A percentile compares a stretch with the other conserved stretches of the same genome.
Evolutionary conservation across 2,329 filamentous ascomycete species (phyloP).

Genomic region (Colletotrichum camelliae): DNA sequence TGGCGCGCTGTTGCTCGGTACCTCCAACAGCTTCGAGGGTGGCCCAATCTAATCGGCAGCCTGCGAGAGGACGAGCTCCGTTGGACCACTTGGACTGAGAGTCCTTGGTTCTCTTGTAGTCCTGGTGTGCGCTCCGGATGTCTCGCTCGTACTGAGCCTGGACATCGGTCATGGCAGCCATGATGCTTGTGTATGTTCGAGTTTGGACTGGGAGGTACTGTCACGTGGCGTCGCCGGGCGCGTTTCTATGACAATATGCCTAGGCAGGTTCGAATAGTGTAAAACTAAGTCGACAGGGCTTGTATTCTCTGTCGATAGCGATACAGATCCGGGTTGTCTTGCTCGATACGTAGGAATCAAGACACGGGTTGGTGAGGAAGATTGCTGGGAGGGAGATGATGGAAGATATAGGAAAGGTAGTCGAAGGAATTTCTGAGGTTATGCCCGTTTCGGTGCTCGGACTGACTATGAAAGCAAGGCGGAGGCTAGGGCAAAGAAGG

Average conservation of each 20-base stretch:
- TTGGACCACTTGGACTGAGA: constrained; percentile 46
- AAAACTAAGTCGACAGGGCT: background rate
- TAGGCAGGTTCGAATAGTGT: background rate
- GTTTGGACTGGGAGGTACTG: background rate
- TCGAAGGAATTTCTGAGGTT: background rate
- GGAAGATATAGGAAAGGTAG: background rate
- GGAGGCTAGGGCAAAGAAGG: background rate
- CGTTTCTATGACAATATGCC: background rate
- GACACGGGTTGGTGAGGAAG: background rate
- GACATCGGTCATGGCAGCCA: constrained; percentile 28
- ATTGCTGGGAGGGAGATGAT: background rate
- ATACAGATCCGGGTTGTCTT: background rate
- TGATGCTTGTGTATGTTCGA: constrained; percentile 1
- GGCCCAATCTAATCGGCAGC: constrained; percentile 24
- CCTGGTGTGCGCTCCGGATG: constrained; percentile 46
- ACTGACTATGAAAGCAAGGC: background rate
- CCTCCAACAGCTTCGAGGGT: constrained; percentile 24
- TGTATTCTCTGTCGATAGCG: background rate
- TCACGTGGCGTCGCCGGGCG: no score
- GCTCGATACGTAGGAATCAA: background rate
- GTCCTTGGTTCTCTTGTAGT: constrained; percentile 50
- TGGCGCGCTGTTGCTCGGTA: constrained; percentile 35
- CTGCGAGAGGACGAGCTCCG: constrained; percentile 37
- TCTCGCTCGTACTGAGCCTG: constrained; percentile 38
- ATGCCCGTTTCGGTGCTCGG: constrained; percentile 2